These are phyloP conservation scores for Hyparrhenia diplandra DNA, from an alignment of 176 grass and related monocot genomes.

Conservation along the genomic window DNA sequence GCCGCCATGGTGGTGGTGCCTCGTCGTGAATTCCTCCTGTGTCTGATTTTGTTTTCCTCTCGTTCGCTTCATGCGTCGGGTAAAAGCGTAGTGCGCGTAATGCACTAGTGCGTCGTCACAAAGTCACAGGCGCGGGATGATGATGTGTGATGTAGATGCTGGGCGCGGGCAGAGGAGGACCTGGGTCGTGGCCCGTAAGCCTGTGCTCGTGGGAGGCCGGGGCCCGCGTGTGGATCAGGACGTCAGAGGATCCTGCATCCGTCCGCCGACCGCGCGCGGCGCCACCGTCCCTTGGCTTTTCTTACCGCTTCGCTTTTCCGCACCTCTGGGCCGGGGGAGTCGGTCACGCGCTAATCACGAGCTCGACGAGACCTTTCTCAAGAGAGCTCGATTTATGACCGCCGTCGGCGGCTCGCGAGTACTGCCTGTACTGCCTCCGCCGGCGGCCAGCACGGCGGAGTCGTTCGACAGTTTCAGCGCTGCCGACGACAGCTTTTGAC, in stretches of 20 bases:
- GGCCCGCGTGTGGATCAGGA: neutral
- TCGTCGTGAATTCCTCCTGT: neutral
- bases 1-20: constrained; percentile 9
- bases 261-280: no score
- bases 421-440: no score
- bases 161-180: neutral
- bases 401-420: no score
- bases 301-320: neutral
- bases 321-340: neutral
- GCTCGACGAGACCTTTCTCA: no score
- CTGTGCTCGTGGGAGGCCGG: neutral
- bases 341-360: neutral
- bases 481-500: no score
- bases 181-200: neutral
- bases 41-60: neutral
- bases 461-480: neutral
- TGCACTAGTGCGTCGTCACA: constrained; percentile 1
- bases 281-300: neutral
- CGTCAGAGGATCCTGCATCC: neutral
- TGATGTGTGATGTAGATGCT: neutral
- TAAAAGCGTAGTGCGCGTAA: neutral
- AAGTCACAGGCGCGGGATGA: neutral
- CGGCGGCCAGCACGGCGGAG: no score
- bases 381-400: no score
- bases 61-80: neutral